Evolutionary conservation across 1,284 basidiomycete species (phyloP), one percentile per base, ranked within the genome.

Genomic region (Moesziomyces sp.): DNA sequence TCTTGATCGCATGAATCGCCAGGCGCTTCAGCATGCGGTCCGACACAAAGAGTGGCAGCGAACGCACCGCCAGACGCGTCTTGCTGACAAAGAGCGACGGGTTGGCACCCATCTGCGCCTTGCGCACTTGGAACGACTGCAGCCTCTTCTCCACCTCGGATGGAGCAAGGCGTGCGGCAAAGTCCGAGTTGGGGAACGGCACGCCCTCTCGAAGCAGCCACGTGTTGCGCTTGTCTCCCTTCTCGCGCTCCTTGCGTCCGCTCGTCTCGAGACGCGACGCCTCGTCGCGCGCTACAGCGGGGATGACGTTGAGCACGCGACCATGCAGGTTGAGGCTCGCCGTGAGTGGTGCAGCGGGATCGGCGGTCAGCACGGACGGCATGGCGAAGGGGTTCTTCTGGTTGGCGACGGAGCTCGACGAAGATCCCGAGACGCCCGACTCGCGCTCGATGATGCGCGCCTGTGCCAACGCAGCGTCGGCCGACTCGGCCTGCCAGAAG

Each of bases 401-500:
- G 35, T 53, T 58, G 0, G 62, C 71, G 1, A 58, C 67, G 3
- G 47, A 50, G 6, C 55, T 23, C 5, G 62, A 52, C 11, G 35
- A 13, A 5, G 64, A 52, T 14, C 62, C 62, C 7, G 48, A 49
- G 3, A 58, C 64, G 8, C 70, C 68, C 1, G 79, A 78, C 48
- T 81, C 82, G 5, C 58, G 52, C 38, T 80, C 76, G 35, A 84
- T 79, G 42, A 80, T 66, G 28, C 68, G 58, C 49, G 93, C 92
- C 81, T 94, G 92, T 53, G 89, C 88, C 35, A 98, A 88, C 4
- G 90, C 93, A 61, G 90, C 90, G 77, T 96, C 91, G 5, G 95
- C 96, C 70, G 96, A 92, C 65, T 91, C 91, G 69, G 89, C 89
- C 71, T 96, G 94, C 96, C 96, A 98, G 86, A 97, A 98, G 85